Conservation (phyloP, 441 rosid species). For the Eutrema salsugineum region DNA sequence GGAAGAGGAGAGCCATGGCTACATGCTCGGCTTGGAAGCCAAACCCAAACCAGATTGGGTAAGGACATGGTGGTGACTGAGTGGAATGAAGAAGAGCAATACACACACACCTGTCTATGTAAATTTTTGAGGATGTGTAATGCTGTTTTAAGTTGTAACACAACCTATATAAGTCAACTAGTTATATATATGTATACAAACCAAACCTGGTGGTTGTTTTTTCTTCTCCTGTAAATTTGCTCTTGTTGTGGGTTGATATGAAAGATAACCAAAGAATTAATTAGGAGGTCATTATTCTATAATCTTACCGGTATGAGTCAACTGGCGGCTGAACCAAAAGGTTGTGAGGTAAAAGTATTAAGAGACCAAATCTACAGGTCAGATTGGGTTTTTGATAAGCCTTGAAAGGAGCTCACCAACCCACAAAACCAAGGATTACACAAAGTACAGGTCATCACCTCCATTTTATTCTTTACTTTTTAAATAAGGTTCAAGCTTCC, state of each 20-base stretch:
- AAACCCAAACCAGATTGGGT: slow-evolving; percentile 23
- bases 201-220: slow-evolving; percentile 14
- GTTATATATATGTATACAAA: slow-evolving; percentile 24
- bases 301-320: slow-evolving; percentile 2
- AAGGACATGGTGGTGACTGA: slow-evolving; percentile 5
- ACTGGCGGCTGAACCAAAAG: slow-evolving; percentile 20
- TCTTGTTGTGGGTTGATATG: slow-evolving; percentile 15
- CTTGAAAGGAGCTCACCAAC: slow-evolving; percentile 24
- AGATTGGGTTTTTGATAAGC: slow-evolving; percentile 26
- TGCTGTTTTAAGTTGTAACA: slow-evolving; percentile 23
- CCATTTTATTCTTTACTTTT: slow-evolving; percentile 18
- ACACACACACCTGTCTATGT: slow-evolving; percentile 23
- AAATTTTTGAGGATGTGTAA: slow-evolving; percentile 28
- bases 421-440: slow-evolving; percentile 24
- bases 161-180: slow-evolving; percentile 10
- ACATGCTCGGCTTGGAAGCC: slow-evolving; percentile 35
- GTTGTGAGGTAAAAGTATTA: not conserved
- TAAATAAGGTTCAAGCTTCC: not conserved
- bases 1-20: slow-evolving; percentile 38
- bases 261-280: slow-evolving; percentile 11
- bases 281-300: not conserved
- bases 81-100: slow-evolving; percentile 16
- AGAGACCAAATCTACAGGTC: slow-evolving; percentile 24
- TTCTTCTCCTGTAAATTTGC: slow-evolving; percentile 6
- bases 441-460: slow-evolving; percentile 26